Conservation (phyloP, 108 stramenopile genomes). For the Nitzschia palea region DNA sequence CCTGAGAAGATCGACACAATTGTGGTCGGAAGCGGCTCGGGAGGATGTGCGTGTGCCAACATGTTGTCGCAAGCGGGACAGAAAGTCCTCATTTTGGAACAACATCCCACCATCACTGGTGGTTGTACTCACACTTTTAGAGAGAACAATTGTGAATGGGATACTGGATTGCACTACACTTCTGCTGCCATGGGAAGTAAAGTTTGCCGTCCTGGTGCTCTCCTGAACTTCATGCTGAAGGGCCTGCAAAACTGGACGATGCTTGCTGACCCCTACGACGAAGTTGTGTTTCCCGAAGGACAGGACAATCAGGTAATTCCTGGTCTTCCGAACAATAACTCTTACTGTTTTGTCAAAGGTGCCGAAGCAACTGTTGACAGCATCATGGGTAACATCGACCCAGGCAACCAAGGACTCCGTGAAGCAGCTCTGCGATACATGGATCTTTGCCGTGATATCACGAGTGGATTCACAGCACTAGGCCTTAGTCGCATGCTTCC, state of each 20-base stretch:
- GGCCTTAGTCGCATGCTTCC: constrained; percentile 46
- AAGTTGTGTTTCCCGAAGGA: constrained; percentile 46
- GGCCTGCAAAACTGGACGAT: constrained; percentile 53
- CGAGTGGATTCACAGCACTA: constrained; percentile 49
- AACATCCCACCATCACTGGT: constrained; percentile 55
- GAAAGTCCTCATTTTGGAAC: constrained; percentile 64
- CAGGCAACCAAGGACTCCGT: constrained; percentile 31
- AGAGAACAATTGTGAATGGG: constrained; percentile 47
- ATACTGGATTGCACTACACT: constrained; percentile 60
- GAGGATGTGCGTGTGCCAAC: constrained; percentile 63
- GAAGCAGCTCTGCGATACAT: constrained; percentile 38
- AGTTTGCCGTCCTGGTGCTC: constrained; percentile 44
- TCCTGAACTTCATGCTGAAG: constrained; percentile 52
- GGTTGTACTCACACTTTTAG: constrained; percentile 59
- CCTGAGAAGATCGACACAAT: constrained; percentile 56
- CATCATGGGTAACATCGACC: constrained; percentile 39
- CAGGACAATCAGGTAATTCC: constrained; percentile 22
- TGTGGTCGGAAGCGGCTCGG: constrained; percentile 70
- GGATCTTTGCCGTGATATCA: constrained; percentile 42
- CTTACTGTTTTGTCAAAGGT: constrained; percentile 46
- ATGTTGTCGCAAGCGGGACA: constrained; percentile 61
- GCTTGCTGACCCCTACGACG: constrained; percentile 55
- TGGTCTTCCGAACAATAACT: constrained; percentile 34
- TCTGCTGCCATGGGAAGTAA: constrained; percentile 27
- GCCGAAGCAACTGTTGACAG: constrained; percentile 20